Base-by-base conservation (phyloP, 148 eudicot genomes). In the Spergularia bocconei region DNA sequence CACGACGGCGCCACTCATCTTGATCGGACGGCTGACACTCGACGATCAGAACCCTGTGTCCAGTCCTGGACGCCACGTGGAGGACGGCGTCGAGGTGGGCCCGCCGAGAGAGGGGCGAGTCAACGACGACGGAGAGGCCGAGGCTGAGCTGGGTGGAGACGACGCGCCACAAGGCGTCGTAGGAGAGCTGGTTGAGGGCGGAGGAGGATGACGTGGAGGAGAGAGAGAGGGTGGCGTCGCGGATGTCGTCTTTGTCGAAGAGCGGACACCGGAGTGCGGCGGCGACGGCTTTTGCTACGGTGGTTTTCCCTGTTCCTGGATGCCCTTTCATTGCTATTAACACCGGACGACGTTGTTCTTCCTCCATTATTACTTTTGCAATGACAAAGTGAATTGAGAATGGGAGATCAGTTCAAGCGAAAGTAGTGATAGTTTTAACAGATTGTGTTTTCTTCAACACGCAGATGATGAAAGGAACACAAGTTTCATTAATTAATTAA, bases 251-350 rank as follows among this genome's bases (percentile, higher is more conserved):
- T 69, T 92, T 90, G 88, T 88, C 95, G 53, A 92, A 23, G 54
- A 92, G 83, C 4, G 97, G 91, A 82, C 77, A 84, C 15, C 63
- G 75, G 64, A 92, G 82, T 41, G 80, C n/a, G 36, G 80, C 14
- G 59, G 97, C 89, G 20, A 92, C 36, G 84, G 86, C 79, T 20
- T 44, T 68, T n/a, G 97, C 97, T 5, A 90, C 52, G 0, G 97
- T 92, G 79, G 79, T 83, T 63, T 92, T 92, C 1, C 96, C 97
- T 4, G 89, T 85, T n/a, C 89, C 95, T 14, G 93, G 93, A 73
- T 89, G 93, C 13, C 93, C 93, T 53, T 89, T 89, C 91, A 89
- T 84, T 4, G 93, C 93, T 71, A 89, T 56, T 23, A 85, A 62
- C 17, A 79, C 11, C 62, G 79, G 77, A 7, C 19, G 19, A 0